Base-by-base conservation (phyloP, 179 eudicot genomes). In the Patellifolia procumbens region DNA sequence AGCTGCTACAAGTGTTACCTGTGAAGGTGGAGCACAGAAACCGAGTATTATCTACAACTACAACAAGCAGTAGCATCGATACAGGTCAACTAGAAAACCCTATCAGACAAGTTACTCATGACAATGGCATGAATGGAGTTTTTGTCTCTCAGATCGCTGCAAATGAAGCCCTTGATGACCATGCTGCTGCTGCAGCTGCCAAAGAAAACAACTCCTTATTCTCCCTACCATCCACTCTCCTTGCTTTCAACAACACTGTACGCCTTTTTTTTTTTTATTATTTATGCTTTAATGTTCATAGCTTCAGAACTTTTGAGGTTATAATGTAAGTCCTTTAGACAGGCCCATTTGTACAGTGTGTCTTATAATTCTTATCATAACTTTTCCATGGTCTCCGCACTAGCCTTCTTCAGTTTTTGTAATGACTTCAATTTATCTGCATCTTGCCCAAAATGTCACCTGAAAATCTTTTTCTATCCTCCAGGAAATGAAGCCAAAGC, bases 21-120 rank as follows among this genome's bases (percentile, higher is more conserved):
- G 60, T 58, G 48, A 73, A 76, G 73, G 45, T 76, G 65, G 85
- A 80, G 79, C 82, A 83, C 65, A 78, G 72, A 72, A 60, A 35
- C 73, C 74, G 81, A 63, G 76, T 85, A 12, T 80, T 83, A 75
- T 79, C 80, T 60, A 29, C 78, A 34, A 74, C 76, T 32, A 74
- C 70, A 39, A 65, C 35, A 11, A 31, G 29, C 42, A 70, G 26
- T 55, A 71, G 43, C 10, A 75, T 51, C 43, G 78, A 34, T 17
- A 64, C 46, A 52, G 77, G 71, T 51, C 72, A 49, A 42, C 81
- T 76, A 11, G 84, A 78, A 66, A 90, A 89, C 67, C 85, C 86
- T 56, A 88, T 87, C 10, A 83, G 68, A 63, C 92, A 78, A 80
- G 89, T 91, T 68, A 90, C 88, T 16, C 85, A 84, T 67, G 73